phyloP scores from a whole-genome alignment of 306 rosid species.

The Echinosophora koreensis region DNA sequence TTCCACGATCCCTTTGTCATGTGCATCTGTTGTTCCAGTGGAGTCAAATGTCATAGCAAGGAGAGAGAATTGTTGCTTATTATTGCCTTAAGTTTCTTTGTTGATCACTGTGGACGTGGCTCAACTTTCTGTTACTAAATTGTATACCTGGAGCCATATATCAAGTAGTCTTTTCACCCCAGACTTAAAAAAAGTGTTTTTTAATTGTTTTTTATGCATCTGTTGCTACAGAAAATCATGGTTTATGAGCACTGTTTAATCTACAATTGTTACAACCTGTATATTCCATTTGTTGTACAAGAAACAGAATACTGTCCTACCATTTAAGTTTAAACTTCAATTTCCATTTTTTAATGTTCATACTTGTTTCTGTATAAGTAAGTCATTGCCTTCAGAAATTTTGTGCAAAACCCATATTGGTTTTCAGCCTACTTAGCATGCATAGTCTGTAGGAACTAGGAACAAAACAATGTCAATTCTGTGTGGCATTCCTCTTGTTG shows the following conservation, averaged over 20 bases:
- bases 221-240: not conserved
- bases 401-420: conserved; percentile 32
- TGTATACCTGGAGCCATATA: not conserved
- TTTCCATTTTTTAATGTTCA: conserved; percentile 11
- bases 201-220: too few species aligned
- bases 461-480: conserved; percentile 68
- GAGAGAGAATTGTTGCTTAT: conserved; percentile 1
- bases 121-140: conserved; percentile 16
- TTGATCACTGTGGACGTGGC: conserved; percentile 18
- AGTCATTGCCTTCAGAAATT: conserved; percentile 17
- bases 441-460: conserved; percentile 41
- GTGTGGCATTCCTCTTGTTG: conserved; percentile 84
- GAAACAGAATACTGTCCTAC: conserved; percentile 1
- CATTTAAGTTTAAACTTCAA: conserved; percentile 13
- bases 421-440: conserved; percentile 37
- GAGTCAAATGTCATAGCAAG: not conserved
- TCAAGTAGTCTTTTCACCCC: conserved; percentile 19
- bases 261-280: not conserved
- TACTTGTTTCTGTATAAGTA: conserved; percentile 12
- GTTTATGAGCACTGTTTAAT: conserved; percentile 14
- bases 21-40: conserved; percentile 9
- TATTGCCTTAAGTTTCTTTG: conserved; percentile 8
- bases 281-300: conserved; percentile 1
- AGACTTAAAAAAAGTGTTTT: not conserved
- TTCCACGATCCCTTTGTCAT: conserved; percentile 12